Percentiles rank a stretch among this genome's conserved stretches.
Evolutionary conservation across 2,329 filamentous ascomycete species (phyloP).

Genomic region (Neofusicoccum ribis): DNA sequence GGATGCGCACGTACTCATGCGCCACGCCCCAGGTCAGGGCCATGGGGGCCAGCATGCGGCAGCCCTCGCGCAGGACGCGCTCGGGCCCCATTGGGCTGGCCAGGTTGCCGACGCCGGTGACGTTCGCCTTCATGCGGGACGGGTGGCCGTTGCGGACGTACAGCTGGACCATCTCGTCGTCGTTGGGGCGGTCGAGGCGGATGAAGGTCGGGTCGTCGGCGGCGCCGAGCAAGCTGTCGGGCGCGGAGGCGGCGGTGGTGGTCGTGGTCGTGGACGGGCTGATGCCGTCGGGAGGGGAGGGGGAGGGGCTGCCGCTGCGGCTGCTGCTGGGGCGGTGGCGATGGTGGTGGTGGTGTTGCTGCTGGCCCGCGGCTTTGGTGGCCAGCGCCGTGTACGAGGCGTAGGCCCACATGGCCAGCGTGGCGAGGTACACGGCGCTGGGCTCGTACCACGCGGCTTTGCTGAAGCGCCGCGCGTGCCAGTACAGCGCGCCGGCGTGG

Average conservation of each 20-base stretch:
- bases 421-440: conserved; percentile 46
- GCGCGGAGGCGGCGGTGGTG: not conserved
- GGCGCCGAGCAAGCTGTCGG: conserved; percentile 10
- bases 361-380: not conserved
- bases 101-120: conserved; percentile 56
- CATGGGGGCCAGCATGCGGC: conserved; percentile 32
- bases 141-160: conserved; percentile 53
- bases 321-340: not conserved
- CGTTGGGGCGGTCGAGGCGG: conserved; percentile 56
- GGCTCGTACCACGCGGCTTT: conserved; percentile 52
- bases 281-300: not conserved
- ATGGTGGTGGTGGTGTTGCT: not conserved
- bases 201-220: conserved; percentile 46
- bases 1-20: not conserved
- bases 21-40: not conserved
- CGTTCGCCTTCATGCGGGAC: conserved; percentile 49
- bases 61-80: conserved; percentile 41
- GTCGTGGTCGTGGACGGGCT: not conserved
- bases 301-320: not conserved
- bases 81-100: conserved; percentile 38
- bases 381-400: conserved; percentile 27
- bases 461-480: conserved; percentile 54
- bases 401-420: conserved; percentile 52
- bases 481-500: conserved; percentile 54
- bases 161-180: conserved; percentile 59